Conservation (phyloP, 352 stramenopile species). For the Globisporangium solare region DNA sequence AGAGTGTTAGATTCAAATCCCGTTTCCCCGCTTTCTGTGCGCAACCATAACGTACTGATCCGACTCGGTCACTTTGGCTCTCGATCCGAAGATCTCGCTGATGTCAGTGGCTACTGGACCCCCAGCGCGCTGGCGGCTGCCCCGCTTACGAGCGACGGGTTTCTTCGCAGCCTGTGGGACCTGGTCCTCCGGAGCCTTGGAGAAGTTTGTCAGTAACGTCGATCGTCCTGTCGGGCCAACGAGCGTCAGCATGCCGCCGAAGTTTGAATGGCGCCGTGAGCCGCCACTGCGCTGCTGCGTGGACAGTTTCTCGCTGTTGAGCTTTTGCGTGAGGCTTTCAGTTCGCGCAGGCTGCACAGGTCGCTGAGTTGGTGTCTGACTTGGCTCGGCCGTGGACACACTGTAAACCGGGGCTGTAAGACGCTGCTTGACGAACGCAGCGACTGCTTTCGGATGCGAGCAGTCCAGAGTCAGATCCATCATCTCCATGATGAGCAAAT, state of each 20-base stretch:
- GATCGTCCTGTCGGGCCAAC: constrained; percentile 59
- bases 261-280: constrained; percentile 79
- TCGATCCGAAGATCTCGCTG: constrained; percentile 71
- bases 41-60: constrained; percentile 37
- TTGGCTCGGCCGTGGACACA: not conserved
- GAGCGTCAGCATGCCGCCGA: constrained; percentile 81
- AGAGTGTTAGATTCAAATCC: constrained; percentile 1
- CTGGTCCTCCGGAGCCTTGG: constrained; percentile 62
- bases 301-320: constrained; percentile 56
- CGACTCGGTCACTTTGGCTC: constrained; percentile 51
- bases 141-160: constrained; percentile 32
- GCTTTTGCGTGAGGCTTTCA: constrained; percentile 35
- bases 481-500: constrained; percentile 88
- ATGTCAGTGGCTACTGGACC: constrained; percentile 51
- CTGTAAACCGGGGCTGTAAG: not conserved
- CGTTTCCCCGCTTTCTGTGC: not conserved
- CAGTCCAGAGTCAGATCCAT: constrained; percentile 75
- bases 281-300: constrained; percentile 20
- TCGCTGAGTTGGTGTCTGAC: not conserved
- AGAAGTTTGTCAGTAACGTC: constrained; percentile 72
- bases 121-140: constrained; percentile 33
- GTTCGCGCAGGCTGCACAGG: not conserved
- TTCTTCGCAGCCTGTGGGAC: constrained; percentile 73
- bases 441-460: constrained; percentile 62
- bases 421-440: constrained; percentile 44